Evolutionary conservation across 768 basidiomycete genomes (phyloP).

Genomic region (Tubosaeta sp.): DNA sequence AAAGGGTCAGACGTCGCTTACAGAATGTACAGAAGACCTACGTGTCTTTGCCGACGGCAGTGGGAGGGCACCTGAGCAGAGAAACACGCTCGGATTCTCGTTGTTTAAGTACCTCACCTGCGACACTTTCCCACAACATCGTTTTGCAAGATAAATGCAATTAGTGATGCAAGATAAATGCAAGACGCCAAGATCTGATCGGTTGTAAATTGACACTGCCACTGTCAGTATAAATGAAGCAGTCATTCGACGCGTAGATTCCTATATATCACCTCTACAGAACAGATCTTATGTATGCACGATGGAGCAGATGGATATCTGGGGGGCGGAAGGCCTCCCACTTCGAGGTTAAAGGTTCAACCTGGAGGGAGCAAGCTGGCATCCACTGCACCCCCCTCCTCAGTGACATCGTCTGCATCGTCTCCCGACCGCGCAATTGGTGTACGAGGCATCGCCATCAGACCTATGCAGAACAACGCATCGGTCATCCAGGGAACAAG

Average conservation of each 20-base stretch:
- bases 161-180: neutral
- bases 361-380: conserved; percentile 93
- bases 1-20: too few relatives aligned
- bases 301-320: neutral
- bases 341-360: conserved; percentile 34
- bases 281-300: neutral
- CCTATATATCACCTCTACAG: neutral
- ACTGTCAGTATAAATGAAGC: neutral
- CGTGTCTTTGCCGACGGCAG: too few relatives aligned
- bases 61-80: too few relatives aligned
- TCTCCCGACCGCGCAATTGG: conserved; percentile 64
- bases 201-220: too few relatives aligned
- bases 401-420: conserved; percentile 52
- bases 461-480: conserved; percentile 43
- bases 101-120: too few relatives aligned
- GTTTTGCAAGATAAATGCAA: neutral
- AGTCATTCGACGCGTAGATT: neutral
- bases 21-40: too few relatives aligned
- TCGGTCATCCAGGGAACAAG: neutral
- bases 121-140: too few relatives aligned
- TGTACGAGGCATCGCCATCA: conserved; percentile 98
- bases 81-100: too few relatives aligned
- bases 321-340: too few relatives aligned
- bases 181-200: too few relatives aligned
- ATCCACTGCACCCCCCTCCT: conserved; percentile 65